Base-by-base conservation (phyloP, 768 basidiomycete species). In the Kwoniella bestiolae region DNA sequence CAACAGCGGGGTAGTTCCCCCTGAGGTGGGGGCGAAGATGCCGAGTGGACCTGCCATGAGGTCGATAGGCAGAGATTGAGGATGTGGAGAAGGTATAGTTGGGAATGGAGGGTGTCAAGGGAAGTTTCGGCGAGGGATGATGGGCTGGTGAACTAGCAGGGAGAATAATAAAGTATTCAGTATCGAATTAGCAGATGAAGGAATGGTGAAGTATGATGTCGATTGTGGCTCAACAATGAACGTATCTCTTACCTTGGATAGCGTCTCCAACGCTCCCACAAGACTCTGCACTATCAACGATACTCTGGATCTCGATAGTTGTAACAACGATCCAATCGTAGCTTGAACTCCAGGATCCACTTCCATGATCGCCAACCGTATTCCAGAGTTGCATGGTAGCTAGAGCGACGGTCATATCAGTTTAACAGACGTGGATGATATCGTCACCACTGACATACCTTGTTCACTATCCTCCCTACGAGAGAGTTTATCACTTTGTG, bases 301-400 rank as follows among this genome's bases (percentile, higher is more conserved):
- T 63, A 93, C 80, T 9, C 89, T 88, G 69, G 91, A 90, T 60
- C 84, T 82, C 2, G 92, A 87, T 14, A 94, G 85, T 49, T 91
- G 88, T n/a, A 91, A 86, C 18, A 95, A 84, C 12, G 91, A 87
- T 68, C 89, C 86, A 44, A 94, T 86, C 7, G 90, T 87, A 75
- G 91, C 87, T 68, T 88, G 87, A 0, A 90, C 87, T 5, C 91
- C 87, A 34, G 84, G 82, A 80, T 94, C 92, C 7, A 84, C 84
- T 81, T 95, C 92, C 59, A 94, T 83, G 29, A 86, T 84, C 74
- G 88, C 87, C 63, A 94, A 79, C 12, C 87, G 83, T 45, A 86
- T 83, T 21, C 93, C 93, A 32, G 93, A 93, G 81, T 91, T 85
- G 76, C 87, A 89, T 59, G 93, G 94, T 8, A 96, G 85, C 94